phyloP scores from a whole-genome alignment of 148 eudicot species.

The Vaccinium vitisidaea region DNA sequence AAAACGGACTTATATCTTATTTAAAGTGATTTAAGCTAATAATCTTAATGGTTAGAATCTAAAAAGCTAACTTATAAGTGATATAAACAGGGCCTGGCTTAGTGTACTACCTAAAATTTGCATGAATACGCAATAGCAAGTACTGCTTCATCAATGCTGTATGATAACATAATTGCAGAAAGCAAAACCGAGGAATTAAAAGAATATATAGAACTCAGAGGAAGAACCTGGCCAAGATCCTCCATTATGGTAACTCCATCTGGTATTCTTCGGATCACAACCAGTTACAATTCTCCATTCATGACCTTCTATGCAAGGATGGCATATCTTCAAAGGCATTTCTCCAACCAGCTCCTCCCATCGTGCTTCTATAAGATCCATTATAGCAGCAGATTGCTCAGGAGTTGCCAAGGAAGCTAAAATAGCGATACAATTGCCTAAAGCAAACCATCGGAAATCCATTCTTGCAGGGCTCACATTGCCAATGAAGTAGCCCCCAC shows the following conservation, averaged over 20 bases:
- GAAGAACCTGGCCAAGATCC: slow-evolving; percentile 98
- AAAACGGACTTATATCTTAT: neutral
- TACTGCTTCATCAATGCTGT: neutral
- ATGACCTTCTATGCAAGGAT: slow-evolving; percentile 93
- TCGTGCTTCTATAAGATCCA: slow-evolving; percentile 92
- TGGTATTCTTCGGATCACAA: slow-evolving; percentile 95
- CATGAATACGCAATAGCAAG: neutral
- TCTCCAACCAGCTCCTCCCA: slow-evolving; percentile 98
- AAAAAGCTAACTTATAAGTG: neutral
- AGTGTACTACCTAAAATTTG: neutral
- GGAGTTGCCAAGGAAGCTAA: slow-evolving; percentile 92
- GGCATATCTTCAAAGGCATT: slow-evolving; percentile 84
- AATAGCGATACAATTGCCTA: slow-evolving; percentile 92
- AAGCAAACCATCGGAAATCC: slow-evolving; percentile 97
- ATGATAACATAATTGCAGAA: neutral
- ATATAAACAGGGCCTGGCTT: neutral
- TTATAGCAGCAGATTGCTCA: slow-evolving; percentile 89
- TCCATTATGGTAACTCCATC: slow-evolving; percentile 99
- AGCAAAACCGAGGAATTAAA: neutral
- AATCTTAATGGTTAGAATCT: neutral
- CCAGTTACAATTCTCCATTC: slow-evolving; percentile 98
- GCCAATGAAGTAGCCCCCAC: slow-evolving; percentile 94
- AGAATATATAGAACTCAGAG: slow-evolving; percentile 5
- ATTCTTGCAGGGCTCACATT: slow-evolving; percentile 97
- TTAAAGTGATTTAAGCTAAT: neutral